Base-by-base conservation (phyloP, 2,329 filamentous ascomycete genomes). In the Byssochlamys sp. region DNA sequence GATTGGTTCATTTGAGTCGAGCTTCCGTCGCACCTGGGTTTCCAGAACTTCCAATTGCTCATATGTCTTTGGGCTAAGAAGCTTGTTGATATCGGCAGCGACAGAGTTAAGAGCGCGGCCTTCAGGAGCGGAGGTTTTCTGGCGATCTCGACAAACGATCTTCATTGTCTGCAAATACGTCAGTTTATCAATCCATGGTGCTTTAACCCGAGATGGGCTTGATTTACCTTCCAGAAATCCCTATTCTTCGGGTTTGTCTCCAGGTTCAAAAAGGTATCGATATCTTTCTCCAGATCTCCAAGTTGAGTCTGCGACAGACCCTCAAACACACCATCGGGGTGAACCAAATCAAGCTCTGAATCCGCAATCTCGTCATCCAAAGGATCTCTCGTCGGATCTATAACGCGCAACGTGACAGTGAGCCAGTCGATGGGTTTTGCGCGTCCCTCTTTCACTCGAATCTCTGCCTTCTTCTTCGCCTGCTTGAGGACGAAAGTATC, bases 401-500 rank as follows among this genome's bases (percentile, higher is more conserved):
- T 86, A 61, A 92, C 89, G 63, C 90, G 86, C 61, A 99, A 77
- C 60, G 89, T 95, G 67, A 97, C 94, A 0, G 91, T 90, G 52
- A 99, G 82, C 80, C 89, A 91, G 76, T 99, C 94, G 67, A 97
- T 92, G 9, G 92, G 89, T 69, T 90, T 91, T 57, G 92, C 91
- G 64, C 95, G 85, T 10, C 89, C 88, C 73, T 95, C 91, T 65
- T 91, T 89, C 52, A 97, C 91, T 48, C 94, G 87, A 65, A 99
- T 95, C 63, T 91, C 89, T 49, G 94, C 92, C 78, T 96, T 97
- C 79, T 95, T 97, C 80, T 97, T 99, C 52, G 92, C 88, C 75
- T 99, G 94, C 74, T 91, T 91, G 68, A 99, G 78, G 57, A 97
- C 94, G 69, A 99, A 99, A 62, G 88, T 86, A 77, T 99, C 94